A percentile compares a stretch with the other conserved stretches of the same genome.
Conservation (phyloP, 2,329 filamentous ascomycete genomes). For the Seiridium unicorne region DNA sequence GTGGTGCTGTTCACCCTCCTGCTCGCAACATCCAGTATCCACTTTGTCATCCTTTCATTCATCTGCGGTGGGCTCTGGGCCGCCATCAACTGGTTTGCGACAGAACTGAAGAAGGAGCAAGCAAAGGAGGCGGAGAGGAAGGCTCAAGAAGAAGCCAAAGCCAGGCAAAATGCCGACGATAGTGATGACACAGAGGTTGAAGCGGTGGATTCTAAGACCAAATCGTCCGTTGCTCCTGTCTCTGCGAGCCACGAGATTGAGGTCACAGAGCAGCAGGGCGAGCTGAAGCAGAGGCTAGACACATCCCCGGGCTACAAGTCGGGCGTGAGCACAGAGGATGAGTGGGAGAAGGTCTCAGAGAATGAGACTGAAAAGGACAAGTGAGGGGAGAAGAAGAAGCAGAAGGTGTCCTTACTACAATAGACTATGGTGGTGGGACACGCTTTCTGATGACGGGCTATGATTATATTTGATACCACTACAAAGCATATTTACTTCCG, state of each 20-base stretch:
- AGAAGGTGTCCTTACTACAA: neutral
- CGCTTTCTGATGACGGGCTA: neutral
- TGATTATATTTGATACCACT: conserved; percentile 2
- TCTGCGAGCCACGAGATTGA: conserved; percentile 43
- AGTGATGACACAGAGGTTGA: conserved; percentile 51
- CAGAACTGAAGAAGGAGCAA: conserved; percentile 54
- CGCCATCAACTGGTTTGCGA: conserved; percentile 95
- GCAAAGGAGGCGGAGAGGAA: conserved; percentile 40
- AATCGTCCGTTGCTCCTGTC: conserved; percentile 9
- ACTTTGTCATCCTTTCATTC: conserved; percentile 80
- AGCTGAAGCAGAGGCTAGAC: conserved; percentile 47
- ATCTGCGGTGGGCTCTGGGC: conserved; percentile 85
- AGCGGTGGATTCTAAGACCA: conserved; percentile 25
- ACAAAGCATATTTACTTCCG: neutral
- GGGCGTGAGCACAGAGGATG: conserved; percentile 80
- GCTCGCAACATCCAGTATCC: conserved; percentile 78
- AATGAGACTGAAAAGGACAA: conserved; percentile 61
- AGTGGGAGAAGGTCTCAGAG: conserved; percentile 95
- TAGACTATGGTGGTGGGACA: neutral
- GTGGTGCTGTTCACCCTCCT: conserved; percentile 74
- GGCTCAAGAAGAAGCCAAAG: conserved; percentile 33
- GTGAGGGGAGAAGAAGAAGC: conserved; percentile 22
- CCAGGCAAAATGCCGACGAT: conserved; percentile 35
- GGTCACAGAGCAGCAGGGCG: conserved; percentile 37
- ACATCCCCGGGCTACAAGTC: conserved; percentile 47